These are phyloP conservation scores for Hortiboletus flavorubellus DNA, from an alignment of 768 basidiomycete genomes.

Conservation along the genomic window DNA sequence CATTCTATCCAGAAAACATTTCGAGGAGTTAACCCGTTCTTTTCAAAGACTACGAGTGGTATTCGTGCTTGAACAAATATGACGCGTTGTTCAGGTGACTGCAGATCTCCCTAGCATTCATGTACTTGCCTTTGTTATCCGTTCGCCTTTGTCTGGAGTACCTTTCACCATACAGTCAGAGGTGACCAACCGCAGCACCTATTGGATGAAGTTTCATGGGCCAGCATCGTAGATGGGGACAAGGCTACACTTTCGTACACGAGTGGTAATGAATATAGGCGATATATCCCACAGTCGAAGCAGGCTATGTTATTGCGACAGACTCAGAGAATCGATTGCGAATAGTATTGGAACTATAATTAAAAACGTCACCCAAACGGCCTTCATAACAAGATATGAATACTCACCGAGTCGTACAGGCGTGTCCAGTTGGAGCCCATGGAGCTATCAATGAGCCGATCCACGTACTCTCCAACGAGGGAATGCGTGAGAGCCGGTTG, in stretches of 20 bases:
- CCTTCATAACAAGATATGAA: not conserved
- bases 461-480: conserved; percentile 84
- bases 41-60: conserved; percentile 71
- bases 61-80: conserved; percentile 82
- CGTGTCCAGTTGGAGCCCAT: conserved; percentile 93
- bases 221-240: not conserved
- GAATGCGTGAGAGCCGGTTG: conserved; percentile 85
- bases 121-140: not conserved
- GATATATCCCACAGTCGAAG: not conserved
- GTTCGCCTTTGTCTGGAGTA: not conserved
- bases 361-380: conserved; percentile 1
- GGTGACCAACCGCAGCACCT: not conserved
- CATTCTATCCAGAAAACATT: not conserved
- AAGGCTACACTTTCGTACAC: conserved; percentile 3
- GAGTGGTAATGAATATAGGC: not conserved
- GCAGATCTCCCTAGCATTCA: not conserved
- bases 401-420: conserved; percentile 86
- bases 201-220: not conserved
- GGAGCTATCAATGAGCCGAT: conserved; percentile 84
- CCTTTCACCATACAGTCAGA: not conserved
- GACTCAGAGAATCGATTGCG: conserved; percentile 76
- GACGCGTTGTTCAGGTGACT: conserved; percentile 51
- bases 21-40: conserved; percentile 1
- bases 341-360: conserved; percentile 86
- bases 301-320: not conserved